Evolutionary conservation across 495 filamentous ascomycete genomes (phyloP).

Genomic region (Physcia stellaris): DNA sequence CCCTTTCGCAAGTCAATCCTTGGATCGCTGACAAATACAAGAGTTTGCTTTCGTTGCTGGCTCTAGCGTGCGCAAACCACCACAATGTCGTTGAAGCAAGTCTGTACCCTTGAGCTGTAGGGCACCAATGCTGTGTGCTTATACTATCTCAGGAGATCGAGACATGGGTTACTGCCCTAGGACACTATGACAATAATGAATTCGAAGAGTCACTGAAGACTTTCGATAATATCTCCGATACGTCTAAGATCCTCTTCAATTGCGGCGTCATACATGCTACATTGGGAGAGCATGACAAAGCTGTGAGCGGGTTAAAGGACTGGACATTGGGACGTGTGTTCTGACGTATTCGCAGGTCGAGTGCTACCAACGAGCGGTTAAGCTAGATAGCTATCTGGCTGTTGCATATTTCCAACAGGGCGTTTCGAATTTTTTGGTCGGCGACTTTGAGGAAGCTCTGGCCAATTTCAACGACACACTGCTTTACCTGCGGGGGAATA

Average conservation of each 20-base stretch:
- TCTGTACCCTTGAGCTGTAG: constrained; percentile 32
- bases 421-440: constrained; percentile 93
- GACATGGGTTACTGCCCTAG: constrained; percentile 88
- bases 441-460: constrained; percentile 93
- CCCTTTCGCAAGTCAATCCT: too few relatives aligned
- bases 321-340: background rate
- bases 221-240: constrained; percentile 83
- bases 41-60: too few relatives aligned
- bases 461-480: constrained; percentile 99
- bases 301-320: constrained; percentile 46
- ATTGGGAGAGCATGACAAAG: constrained; percentile 88
- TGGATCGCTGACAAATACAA: too few relatives aligned
- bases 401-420: constrained; percentile 98
- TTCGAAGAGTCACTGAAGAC: constrained; percentile 73
- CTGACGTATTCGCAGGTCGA: constrained; percentile 50
- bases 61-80: background rate
- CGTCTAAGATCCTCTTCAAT: constrained; percentile 97
- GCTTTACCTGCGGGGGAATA: constrained; percentile 88
- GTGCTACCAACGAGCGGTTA: constrained; percentile 82
- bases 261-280: constrained; percentile 97
- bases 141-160: constrained; percentile 91
- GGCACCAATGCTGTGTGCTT: too few relatives aligned
- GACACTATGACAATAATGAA: constrained; percentile 89
- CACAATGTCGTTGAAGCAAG: constrained; percentile 66
- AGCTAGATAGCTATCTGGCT: constrained; percentile 85